A percentile compares a stretch with the other conserved stretches of the same genome.
Evolutionary conservation across 2,329 filamentous ascomycete species (phyloP).

Genomic region (Pseudofabraea citricarpa): DNA sequence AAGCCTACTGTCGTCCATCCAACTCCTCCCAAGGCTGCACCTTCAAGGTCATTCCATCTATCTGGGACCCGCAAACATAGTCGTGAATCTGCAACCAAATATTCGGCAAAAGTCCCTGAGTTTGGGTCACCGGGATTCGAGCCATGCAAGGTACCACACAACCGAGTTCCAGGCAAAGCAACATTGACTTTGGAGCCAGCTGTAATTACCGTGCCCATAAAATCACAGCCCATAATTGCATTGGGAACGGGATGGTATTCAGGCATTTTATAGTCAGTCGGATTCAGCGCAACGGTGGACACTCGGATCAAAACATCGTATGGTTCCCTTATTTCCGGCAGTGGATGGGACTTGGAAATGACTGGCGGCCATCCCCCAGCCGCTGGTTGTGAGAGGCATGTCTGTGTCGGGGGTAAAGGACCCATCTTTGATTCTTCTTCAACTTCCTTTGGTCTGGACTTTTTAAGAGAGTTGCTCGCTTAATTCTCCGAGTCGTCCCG

Average conservation of each 20-base stretch:
- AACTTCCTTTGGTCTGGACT: no score
- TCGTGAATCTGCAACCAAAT: neutral
- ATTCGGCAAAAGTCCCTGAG: neutral
- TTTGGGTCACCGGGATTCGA: neutral
- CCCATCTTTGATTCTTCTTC: no score
- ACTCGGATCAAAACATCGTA: neutral
- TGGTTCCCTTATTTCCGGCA: no score
- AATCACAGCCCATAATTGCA: neutral
- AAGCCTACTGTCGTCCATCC: neutral
- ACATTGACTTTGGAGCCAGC: neutral
- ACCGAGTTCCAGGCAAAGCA: neutral
- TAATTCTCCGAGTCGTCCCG: no score
- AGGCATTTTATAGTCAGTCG: neutral
- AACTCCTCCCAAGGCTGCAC: neutral
- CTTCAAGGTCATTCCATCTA: neutral
- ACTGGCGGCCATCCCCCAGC: no score
- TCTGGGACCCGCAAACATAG: neutral
- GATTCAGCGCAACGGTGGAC: neutral
- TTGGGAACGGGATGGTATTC: neutral
- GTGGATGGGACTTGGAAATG: no score
- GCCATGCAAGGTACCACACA: neutral
- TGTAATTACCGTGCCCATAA: neutral
- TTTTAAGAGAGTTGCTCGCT: no score
- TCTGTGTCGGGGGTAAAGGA: no score
- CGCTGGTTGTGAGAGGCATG: no score